Base-by-base conservation (phyloP, 805 yeast genomes). In the Pichia sporocuriosa region DNA sequence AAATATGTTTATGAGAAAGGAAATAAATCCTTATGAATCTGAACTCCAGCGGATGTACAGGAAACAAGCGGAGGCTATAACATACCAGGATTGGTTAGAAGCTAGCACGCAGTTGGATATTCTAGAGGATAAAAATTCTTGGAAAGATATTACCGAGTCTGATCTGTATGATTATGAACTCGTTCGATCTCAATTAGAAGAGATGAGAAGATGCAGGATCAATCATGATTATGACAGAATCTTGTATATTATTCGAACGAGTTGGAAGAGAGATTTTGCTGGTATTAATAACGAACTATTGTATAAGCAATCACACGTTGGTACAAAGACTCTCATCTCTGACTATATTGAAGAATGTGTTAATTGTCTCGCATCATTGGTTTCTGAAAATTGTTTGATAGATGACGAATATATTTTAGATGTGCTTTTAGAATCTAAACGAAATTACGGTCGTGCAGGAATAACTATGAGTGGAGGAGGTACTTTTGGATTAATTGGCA, bases 381-480 rank as follows among this genome's bases (percentile, higher is more conserved):
- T 70, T 4, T 56, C 56, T 23, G 68, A 62, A 10, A 55, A 56
- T 6, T 59, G 65, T 12, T 60, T 67, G 10, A 47, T 85, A 24
- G 90, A 84, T 57, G 88, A 81, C 46, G 60, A 75, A 11, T 80
- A 84, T 52, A 68, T 85, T 13, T 65, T 90, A 42, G 84, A 84
- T 2, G 84, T 85, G 73, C 66, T 90, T 26, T 75, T 84, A 30
- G 95, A 90, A 57, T 85, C 97, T 0, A 70, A 96, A 45, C 84
- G 84, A 59, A 87, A 89, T 54, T 85, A 85, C 39, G 99, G 99
- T 0, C 71, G 96, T 42, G 89, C 97, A 0, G 98, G 97, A 0
- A 66, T 93, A 22, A 87, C 94, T n/a, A 70, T 93, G 40, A 82
- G 95, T 36, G 99, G 99, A 2, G 99, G 99, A 2, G 88, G 95